Base-by-base conservation (phyloP, 805 yeast species). In the Ogataea nakhonphanomensis region DNA sequence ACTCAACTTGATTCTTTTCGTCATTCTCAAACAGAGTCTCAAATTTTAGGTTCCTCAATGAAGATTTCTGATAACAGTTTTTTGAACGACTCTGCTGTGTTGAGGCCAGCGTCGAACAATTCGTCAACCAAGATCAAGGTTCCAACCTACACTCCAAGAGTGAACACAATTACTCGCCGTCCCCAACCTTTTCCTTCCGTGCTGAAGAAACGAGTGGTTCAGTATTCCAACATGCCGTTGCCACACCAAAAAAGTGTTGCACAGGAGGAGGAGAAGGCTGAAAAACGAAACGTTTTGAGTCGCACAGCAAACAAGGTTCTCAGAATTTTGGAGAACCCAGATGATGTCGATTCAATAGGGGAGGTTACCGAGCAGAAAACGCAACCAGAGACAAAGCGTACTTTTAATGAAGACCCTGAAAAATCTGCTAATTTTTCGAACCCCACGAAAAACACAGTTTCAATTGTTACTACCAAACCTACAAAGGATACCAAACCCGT, bases 201-300 rank as follows among this genome's bases (percentile, higher is more conserved):
- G 2, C 44, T 42, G 31, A 60, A 51, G 35, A 50, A 50, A 35
- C 51, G 66, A 41, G 52, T 62, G 24, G 52, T 59, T 4, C 48
- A 45, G 17, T 62, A 58, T 30, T 49, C 62, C 5, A 39, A 53
- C 7, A 44, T 58, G 8, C 58, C 64, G 5, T 54, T 58, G 1
- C 59, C 63, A 4, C 50, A 53, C 32, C 47, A 54, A 27, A 40
- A 48, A 23, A 45, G 61, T 26, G 45, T 56, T 3, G 48, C 53
- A 7, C 64, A 66, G 5, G 45, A 61, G 23, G 44, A 25, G 25
- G 32, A 11, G 29, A 44, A 48, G 31, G 41, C 34, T 12, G 46
- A 44, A 28, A 37, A 47, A 21, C 39, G 39, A 8, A 39, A 42
- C 30, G 44, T 43, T 5, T 30, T 54, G 30, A 56, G 62, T 39